phyloP scores from a whole-genome alignment of 192 early-diverging fungal genomes.

The Coemansia sp. region DNA sequence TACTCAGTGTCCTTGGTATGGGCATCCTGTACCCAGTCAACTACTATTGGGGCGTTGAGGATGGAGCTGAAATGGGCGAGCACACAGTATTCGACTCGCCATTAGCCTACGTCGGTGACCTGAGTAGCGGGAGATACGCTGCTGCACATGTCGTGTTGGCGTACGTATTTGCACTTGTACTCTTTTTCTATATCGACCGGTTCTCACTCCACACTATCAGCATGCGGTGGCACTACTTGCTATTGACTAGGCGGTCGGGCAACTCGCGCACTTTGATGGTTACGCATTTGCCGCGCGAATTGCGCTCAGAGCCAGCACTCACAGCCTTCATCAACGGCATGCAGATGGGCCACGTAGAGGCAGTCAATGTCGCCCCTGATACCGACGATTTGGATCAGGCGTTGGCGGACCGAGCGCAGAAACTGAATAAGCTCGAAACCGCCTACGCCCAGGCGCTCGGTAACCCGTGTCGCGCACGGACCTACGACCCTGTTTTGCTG shows the following conservation, averaged over 20 bases:
- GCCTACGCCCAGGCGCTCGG: constrained; percentile 63
- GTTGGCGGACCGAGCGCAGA: constrained; percentile 44
- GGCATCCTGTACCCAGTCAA: constrained; percentile 47
- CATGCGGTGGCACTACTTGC: constrained; percentile 57
- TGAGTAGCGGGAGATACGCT: constrained; percentile 28
- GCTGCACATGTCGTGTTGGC: constrained; percentile 41
- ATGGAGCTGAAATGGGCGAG: neutral
- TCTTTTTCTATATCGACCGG: constrained; percentile 54
- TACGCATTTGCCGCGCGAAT: constrained; percentile 63
- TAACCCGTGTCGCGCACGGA: constrained; percentile 66
- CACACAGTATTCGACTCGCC: constrained; percentile 53
- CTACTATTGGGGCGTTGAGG: constrained; percentile 38
- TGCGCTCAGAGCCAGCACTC: constrained; percentile 57
- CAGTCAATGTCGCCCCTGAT: constrained; percentile 62
- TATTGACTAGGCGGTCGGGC: constrained; percentile 46
- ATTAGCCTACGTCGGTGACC: constrained; percentile 25
- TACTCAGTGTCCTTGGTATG: constrained; percentile 43
- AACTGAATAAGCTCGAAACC: constrained; percentile 58
- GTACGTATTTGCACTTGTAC: constrained; percentile 43
- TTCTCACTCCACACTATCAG: constrained; percentile 51
- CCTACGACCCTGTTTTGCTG: constrained; percentile 62
- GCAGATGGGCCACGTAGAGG: constrained; percentile 63
- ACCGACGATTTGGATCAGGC: constrained; percentile 57
- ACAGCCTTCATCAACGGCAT: constrained; percentile 63
- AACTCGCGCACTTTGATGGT: constrained; percentile 69